Percentiles rank a stretch among this genome's conserved stretches.
phyloP scores from a whole-genome alignment of 192 early-diverging fungal genomes.

The Coemansia sp. region DNA sequence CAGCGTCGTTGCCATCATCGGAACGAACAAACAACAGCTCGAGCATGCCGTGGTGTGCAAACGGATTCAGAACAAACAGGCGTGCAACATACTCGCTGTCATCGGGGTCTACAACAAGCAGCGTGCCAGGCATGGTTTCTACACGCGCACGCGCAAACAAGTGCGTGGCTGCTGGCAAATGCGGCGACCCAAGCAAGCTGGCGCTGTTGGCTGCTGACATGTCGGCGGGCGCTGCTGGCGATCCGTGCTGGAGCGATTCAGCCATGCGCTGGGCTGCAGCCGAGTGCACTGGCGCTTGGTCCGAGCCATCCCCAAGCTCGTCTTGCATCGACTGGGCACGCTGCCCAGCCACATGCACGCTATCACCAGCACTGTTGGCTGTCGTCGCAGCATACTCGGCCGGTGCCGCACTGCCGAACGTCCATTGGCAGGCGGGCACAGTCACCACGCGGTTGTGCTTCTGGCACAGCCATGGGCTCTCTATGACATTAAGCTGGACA shows the following conservation, averaged over 20 bases:
- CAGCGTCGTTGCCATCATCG: constrained; percentile 12
- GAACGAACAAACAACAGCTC: constrained; percentile 42
- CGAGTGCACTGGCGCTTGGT: too few species aligned
- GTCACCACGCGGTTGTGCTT: constrained; percentile 14
- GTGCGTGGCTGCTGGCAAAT: neutral
- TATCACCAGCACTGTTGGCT: neutral
- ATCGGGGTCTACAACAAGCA: constrained; percentile 38
- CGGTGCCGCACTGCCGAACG: neutral
- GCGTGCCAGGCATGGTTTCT: constrained; percentile 31
- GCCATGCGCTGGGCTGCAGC: neutral
- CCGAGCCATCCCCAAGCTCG: too few species aligned
- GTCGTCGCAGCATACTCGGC: neutral
- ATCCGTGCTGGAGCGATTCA: neutral
- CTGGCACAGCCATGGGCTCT: constrained; percentile 39
- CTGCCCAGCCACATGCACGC: too few species aligned
- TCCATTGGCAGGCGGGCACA: constrained; percentile 20
- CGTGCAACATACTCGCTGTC: constrained; percentile 26
- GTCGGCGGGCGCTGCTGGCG: neutral
- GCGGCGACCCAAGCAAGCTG: neutral
- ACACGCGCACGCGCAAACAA: constrained; percentile 28
- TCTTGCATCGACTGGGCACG: too few species aligned
- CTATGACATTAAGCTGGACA: constrained; percentile 27
- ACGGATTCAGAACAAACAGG: constrained; percentile 46
- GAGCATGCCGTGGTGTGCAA: constrained; percentile 35
- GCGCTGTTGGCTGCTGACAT: neutral